Evolutionary conservation across 345 rosid species (phyloP).

Genomic region (Heritiera fomes): DNA sequence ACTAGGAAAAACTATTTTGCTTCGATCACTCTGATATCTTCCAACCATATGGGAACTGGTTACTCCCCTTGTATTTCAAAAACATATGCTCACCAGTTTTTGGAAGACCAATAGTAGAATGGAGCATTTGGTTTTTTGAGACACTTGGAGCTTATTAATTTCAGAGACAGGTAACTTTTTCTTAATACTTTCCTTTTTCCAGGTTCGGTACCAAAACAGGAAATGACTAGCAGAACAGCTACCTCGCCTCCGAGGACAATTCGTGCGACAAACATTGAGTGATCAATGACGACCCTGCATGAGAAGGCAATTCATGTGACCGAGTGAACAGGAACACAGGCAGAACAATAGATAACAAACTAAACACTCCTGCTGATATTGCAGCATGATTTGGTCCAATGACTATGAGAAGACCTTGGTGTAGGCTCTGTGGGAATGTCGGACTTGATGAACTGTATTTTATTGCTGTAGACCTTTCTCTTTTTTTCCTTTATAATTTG

Average conservation of each 20-base stretch:
- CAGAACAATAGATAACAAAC: too few relatives aligned
- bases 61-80: neutral
- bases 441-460: neutral
- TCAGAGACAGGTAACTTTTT: neutral
- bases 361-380: neutral
- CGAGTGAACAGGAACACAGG: conserved; percentile 7
- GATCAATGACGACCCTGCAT: conserved; percentile 21
- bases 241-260: conserved; percentile 36
- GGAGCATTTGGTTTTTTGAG: neutral
- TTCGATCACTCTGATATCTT: neutral
- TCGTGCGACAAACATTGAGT: conserved; percentile 27
- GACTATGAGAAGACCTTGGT: neutral
- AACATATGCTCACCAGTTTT: neutral
- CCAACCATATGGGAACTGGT: neutral
- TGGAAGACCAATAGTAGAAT: too few relatives aligned
- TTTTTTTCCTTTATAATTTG: neutral
- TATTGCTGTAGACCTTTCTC: conserved; percentile 9
- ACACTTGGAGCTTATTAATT: neutral
- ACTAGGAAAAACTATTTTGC: conserved; percentile 1
- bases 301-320: conserved; percentile 33
- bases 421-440: neutral
- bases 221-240: conserved; percentile 39
- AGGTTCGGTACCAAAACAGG: conserved; percentile 42
- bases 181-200: neutral
- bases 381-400: neutral